Evolutionary conservation across 352 stramenopile species (phyloP), one percentile per base, ranked within the genome.

Genomic region (Blastocystis sp.): DNA sequence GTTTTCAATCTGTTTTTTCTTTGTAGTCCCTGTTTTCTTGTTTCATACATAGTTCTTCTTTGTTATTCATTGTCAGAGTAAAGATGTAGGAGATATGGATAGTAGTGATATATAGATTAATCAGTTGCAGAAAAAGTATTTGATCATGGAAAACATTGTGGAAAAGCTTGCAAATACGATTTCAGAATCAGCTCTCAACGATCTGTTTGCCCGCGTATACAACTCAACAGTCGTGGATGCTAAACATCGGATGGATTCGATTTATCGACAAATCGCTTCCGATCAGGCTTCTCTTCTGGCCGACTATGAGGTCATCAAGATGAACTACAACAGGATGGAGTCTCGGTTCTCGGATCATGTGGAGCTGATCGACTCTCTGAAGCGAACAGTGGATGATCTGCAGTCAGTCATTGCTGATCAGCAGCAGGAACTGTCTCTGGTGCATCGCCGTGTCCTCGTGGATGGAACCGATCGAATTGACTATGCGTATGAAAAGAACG

Each of bases 401-500:
- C 62, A 54, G 26, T 24, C 41, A 20, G 9, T 6, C 9, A 9
- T 81, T 24, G 30, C 13, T 0, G 5, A 9, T 37, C 13, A 45
- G 8, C 47, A 56, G 20, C 16, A 3, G 34, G 34, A 62, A 34
- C 24, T 81, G 2, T 59, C 24, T 39, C 18, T 6, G 3, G 16
- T 81, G 3, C 62, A 3, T 3, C 13, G 24, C 24, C 59, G 73
- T 30, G 43, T 66, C 18, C 73, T 43, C 5, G 53, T 68, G 50
- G 73, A 85, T 50, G 73, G 73, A 66, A 85, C 73, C 5, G 73
- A 85, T 68, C 73, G 47, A 2, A 85, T 85, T 26, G 73, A 85
- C 26, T 85, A 85, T 16, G 73, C 73, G 30, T 85, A 85, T 65
- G 73, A 85, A 53, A 85, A 85, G 53, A 85, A 85, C 26, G 73